Evolutionary conservation across 1,284 basidiomycete genomes (phyloP), one percentile per base, ranked within the genome.

Genomic region (Ustilago shanxiensis): DNA sequence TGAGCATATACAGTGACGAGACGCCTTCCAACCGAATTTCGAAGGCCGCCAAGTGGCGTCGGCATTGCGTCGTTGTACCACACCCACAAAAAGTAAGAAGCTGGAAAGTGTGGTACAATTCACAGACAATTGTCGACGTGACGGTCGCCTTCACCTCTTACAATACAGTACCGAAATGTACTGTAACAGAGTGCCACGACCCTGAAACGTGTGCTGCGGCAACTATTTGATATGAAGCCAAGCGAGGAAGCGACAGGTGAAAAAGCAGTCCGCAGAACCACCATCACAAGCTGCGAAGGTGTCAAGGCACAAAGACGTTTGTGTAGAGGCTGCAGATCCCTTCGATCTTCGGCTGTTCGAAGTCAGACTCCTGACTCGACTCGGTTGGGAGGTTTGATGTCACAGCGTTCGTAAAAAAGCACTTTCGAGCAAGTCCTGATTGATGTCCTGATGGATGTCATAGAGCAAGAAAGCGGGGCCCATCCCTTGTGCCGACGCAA

Each of bases 1-100:
- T 29, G 28, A n/a, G 28, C 1, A 6, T 2, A 6, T 13, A 67
- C 53, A 67, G 52, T 67, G 37, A 16, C 51, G 45, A 14, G 11
- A 10, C 44, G 59, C 59, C 54, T 35, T 13, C 11, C 8, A 24
- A 18, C 14, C 29, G 13, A 10, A 24, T 54, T 55, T 47, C 37
- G 8, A 35, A 24, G 16, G 37, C 2, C 3, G 24, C 22, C n/a
- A n/a, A n/a, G n/a, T n/a, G n/a, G 47, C 59, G 66, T 62, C 54
- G 37, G 9, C 16, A 1, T 60, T n/a, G 57, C 57, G 64, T 60
- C 64, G 35, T 11, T 7, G 44, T 45, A 45, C 44, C 44, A 22
- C 44, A n/a, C n/a, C n/a, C n/a, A n/a, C n/a, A n/a, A n/a, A n/a
- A n/a, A n/a, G n/a, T n/a, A n/a, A n/a, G n/a, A n/a, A n/a, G n/a